These are phyloP conservation scores for Ceratocystis eucalypticola DNA, from an alignment of 2,329 filamentous ascomycete genomes.

Conservation along the genomic window DNA sequence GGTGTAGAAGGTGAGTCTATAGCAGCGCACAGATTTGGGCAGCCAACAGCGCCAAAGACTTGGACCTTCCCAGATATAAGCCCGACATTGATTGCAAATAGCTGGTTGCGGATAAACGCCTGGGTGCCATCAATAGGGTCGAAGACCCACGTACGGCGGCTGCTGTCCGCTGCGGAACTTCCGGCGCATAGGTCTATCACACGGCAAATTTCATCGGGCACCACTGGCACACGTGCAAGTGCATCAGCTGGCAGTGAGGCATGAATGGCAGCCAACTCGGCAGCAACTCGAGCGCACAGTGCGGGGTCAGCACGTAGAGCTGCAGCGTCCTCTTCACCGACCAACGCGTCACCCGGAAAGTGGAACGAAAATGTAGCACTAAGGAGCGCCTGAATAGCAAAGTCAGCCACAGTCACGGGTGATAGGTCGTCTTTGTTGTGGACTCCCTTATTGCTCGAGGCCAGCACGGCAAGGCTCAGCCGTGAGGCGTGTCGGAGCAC, in stretches of 20 bases:
- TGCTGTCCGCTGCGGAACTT: constrained; percentile 27
- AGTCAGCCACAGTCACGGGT: constrained; percentile 46
- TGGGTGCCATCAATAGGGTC: constrained; percentile 49
- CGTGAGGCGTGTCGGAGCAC: constrained; percentile 34
- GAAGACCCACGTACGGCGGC: constrained; percentile 42
- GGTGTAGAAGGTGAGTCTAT: constrained; percentile 28
- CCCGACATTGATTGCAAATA: constrained; percentile 45
- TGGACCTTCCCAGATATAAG: constrained; percentile 39
- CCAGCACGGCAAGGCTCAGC: constrained; percentile 37
- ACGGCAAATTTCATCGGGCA: constrained; percentile 35
- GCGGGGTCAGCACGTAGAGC: constrained; percentile 32
- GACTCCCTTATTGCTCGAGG: constrained; percentile 35
- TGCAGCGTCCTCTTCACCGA: constrained; percentile 42
- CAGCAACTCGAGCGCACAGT: constrained; percentile 37
- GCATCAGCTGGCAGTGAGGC: constrained; percentile 22
- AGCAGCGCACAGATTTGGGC: constrained; percentile 34
- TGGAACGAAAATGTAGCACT: constrained; percentile 36
- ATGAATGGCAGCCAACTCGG: constrained; percentile 27
- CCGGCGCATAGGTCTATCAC: constrained; percentile 39
- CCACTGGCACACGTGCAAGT: constrained; percentile 26
- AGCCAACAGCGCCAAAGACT: constrained; percentile 36
- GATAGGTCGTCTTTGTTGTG: constrained; percentile 42
- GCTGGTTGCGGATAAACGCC: constrained; percentile 40
- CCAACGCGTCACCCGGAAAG: constrained; percentile 39
- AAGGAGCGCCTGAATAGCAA: constrained; percentile 44